These are phyloP conservation scores for Dunaliella primolecta DNA, from an alignment of 139 green algal species.

Conservation along the genomic window DNA sequence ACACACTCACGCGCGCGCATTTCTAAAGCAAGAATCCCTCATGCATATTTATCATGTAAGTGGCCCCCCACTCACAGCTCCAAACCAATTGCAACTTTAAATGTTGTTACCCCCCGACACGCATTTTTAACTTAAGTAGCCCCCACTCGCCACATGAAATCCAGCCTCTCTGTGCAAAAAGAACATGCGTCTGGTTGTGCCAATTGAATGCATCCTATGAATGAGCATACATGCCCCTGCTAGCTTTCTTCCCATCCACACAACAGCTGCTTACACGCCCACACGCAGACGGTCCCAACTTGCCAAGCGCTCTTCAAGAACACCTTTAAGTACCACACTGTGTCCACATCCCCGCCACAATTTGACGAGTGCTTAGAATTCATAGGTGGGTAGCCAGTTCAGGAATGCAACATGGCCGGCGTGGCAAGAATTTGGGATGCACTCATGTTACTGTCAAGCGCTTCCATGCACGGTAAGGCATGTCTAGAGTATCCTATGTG, in stretches of 20 bases:
- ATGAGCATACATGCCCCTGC: neutral
- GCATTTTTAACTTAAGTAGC: neutral
- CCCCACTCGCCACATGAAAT: neutral
- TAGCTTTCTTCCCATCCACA: too few relatives aligned
- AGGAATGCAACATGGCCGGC: too few relatives aligned
- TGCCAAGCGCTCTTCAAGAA: slow-evolving; percentile 86
- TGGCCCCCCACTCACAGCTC: too few relatives aligned
- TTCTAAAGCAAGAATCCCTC: neutral
- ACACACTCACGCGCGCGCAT: neutral
- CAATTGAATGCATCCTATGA: neutral
- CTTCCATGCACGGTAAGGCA: too few relatives aligned
- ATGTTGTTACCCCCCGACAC: neutral
- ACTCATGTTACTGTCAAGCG: too few relatives aligned
- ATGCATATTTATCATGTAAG: neutral
- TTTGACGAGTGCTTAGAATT: slow-evolving; percentile 75
- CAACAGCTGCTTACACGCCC: neutral
- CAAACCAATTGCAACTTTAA: too few relatives aligned
- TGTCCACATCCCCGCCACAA: slow-evolving; percentile 45
- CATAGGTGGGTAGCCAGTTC: slow-evolving; percentile 62
- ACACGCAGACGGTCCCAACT: slow-evolving; percentile 82
- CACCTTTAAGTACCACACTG: slow-evolving; percentile 86
- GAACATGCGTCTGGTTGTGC: neutral
- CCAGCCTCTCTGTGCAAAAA: neutral
- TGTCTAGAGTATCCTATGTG: too few relatives aligned
- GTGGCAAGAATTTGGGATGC: too few relatives aligned